A percentile compares a stretch with the other conserved stretches of the same genome.
These are phyloP conservation scores for Naematelia aurantialba DNA, from an alignment of 768 basidiomycete species.

Conservation along the genomic window DNA sequence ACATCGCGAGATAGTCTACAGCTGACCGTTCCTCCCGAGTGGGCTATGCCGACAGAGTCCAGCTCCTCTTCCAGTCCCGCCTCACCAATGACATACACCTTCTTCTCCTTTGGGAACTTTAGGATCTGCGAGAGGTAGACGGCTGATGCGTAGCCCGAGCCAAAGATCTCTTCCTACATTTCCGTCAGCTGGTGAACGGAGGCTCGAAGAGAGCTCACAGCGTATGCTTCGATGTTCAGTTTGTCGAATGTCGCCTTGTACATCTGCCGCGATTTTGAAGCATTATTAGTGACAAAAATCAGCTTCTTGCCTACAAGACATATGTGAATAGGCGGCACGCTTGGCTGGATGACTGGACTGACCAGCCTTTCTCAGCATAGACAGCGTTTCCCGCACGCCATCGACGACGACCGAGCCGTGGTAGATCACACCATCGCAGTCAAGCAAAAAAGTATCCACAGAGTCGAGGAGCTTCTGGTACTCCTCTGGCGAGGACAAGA, in stretches of 20 bases:
- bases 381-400: slow-evolving; percentile 71
- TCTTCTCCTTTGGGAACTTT: slow-evolving; percentile 83
- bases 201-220: neutral
- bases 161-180: slow-evolving; percentile 86
- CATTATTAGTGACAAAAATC: slow-evolving; percentile 96
- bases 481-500: slow-evolving; percentile 37
- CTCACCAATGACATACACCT: slow-evolving; percentile 94
- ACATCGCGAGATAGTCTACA: slow-evolving; percentile 4
- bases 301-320: slow-evolving; percentile 65
- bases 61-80: slow-evolving; percentile 89
- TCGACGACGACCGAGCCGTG: slow-evolving; percentile 74
- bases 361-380: slow-evolving; percentile 69
- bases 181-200: neutral
- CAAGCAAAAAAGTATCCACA: slow-evolving; percentile 93
- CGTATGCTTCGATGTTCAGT: slow-evolving; percentile 72
- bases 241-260: slow-evolving; percentile 91
- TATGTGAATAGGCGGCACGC: neutral
- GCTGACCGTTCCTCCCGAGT: slow-evolving; percentile 78
- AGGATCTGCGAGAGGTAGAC: slow-evolving; percentile 84
- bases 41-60: slow-evolving; percentile 73
- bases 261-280: slow-evolving; percentile 79
- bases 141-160: slow-evolving; percentile 83
- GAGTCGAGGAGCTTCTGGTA: slow-evolving; percentile 55
- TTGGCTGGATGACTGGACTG: slow-evolving; percentile 41
- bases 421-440: slow-evolving; percentile 96